Percentiles rank a stretch among this genome's conserved stretches.
These are phyloP conservation scores for Lepidium didymum DNA, from an alignment of 345 rosid species.

Conservation along the genomic window DNA sequence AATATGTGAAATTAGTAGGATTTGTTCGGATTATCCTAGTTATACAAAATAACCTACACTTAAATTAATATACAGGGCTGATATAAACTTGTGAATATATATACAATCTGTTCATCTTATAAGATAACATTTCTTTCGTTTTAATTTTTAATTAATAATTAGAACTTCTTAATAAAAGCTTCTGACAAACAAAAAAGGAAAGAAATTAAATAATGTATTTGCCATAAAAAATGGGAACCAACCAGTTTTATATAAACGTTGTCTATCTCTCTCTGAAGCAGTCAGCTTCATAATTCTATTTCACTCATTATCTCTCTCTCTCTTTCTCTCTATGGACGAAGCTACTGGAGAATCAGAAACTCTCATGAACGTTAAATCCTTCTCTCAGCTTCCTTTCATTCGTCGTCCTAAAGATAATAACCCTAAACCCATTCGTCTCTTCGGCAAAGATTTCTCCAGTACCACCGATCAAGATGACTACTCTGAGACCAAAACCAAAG, in stretches of 20 bases:
- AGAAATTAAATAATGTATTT: not conserved
- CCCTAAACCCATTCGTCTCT: slow-evolving; percentile 47
- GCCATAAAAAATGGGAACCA: not conserved
- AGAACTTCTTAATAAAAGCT: not conserved
- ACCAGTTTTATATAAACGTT: slow-evolving; percentile 12
- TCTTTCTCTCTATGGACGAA: slow-evolving; percentile 23
- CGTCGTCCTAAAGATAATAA: slow-evolving; percentile 50
- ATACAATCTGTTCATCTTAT: not conserved
- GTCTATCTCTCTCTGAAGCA: slow-evolving; percentile 7
- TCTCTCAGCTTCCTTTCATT: slow-evolving; percentile 64
- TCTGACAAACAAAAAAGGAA: slow-evolving; percentile 3
- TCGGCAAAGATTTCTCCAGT: slow-evolving; percentile 41
- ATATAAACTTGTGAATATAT: too few relatives aligned
- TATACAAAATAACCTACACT: too few relatives aligned
- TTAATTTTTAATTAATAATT: not conserved
- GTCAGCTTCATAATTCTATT: slow-evolving; percentile 12
- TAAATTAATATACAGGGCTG: too few relatives aligned
- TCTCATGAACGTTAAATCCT: slow-evolving; percentile 59
- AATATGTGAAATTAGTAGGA: too few relatives aligned
- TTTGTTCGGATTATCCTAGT: too few relatives aligned
- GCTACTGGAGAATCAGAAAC: slow-evolving; percentile 16
- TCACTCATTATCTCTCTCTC: not conserved
- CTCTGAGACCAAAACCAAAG: slow-evolving; percentile 7
- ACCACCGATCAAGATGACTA: slow-evolving; percentile 9
- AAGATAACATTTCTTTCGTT: not conserved